A percentile compares a stretch with the other conserved stretches of the same genome.
phyloP scores from a whole-genome alignment of 2,329 filamentous ascomycete genomes.

The Aspergillus sp. region DNA sequence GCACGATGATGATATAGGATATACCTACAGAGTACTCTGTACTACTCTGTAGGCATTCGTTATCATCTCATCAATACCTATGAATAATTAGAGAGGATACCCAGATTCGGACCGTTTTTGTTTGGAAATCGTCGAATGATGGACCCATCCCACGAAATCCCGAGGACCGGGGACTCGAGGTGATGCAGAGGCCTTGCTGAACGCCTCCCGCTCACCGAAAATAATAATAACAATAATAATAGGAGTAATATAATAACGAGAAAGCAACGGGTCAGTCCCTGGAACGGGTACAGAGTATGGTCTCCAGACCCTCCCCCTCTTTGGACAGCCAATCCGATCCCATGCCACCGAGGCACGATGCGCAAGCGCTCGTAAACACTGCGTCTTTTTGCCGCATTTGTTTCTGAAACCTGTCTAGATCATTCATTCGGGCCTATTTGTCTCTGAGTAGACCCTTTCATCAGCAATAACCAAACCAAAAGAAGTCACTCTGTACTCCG shows the following conservation, averaged over 20 bases:
- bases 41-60: too few species aligned
- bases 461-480: too few species aligned
- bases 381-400: background rate
- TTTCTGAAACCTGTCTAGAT: background rate
- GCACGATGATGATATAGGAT: too few species aligned
- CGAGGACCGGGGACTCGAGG: background rate
- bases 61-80: too few species aligned
- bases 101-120: constrained; percentile 19
- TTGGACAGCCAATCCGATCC: background rate
- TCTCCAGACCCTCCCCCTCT: background rate
- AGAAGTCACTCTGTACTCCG: too few species aligned
- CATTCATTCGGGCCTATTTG: background rate
- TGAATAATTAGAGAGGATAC: too few species aligned
- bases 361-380: background rate
- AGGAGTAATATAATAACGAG: background rate
- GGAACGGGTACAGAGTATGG: background rate
- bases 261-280: background rate
- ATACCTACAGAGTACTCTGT: too few species aligned
- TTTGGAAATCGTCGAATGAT: constrained; percentile 4
- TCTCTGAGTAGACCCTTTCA: too few species aligned
- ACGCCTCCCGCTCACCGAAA: background rate
- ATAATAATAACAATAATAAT: background rate
- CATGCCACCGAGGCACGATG: background rate
- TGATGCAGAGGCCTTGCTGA: background rate
- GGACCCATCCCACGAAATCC: background rate